A percentile compares a stretch with the other conserved stretches of the same genome.
phyloP scores from a whole-genome alignment of 495 filamentous ascomycete genomes.

The Penicillium daleae region DNA sequence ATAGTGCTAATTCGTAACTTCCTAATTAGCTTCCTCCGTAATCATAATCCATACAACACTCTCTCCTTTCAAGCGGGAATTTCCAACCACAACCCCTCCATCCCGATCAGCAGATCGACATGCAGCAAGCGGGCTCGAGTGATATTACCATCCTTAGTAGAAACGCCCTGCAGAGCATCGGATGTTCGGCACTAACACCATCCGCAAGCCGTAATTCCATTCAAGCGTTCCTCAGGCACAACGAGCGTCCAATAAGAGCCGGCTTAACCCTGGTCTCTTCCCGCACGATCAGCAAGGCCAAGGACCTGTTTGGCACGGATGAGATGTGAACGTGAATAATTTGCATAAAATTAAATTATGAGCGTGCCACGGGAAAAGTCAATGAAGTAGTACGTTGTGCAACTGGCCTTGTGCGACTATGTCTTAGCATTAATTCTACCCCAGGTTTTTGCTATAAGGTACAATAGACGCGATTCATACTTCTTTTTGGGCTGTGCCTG shows the following conservation, averaged over 20 bases:
- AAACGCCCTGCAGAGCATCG: constrained; percentile 11
- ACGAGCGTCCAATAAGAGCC: constrained; percentile 12
- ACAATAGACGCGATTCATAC: not conserved
- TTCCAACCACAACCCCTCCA: not conserved
- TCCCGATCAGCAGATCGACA: constrained; percentile 10
- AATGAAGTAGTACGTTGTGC: not conserved
- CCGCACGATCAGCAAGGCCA: constrained; percentile 19
- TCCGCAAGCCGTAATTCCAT: constrained; percentile 13
- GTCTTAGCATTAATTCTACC: not conserved
- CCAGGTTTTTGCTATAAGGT: not conserved
- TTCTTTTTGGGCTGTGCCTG: not conserved
- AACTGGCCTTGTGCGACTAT: not conserved
- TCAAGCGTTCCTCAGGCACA: constrained; percentile 15
- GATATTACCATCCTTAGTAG: constrained; percentile 18
- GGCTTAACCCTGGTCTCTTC: constrained; percentile 3
- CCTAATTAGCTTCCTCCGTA: not conserved
- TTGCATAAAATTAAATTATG: not conserved
- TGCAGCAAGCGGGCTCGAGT: constrained; percentile 10
- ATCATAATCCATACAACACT: not conserved
- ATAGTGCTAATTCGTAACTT: not conserved
- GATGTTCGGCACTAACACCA: constrained; percentile 21
- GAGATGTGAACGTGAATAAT: constrained; percentile 1
- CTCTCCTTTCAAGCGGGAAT: not conserved
- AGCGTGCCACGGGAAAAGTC: not conserved
- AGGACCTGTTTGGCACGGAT: not conserved